Evolutionary conservation across 139 green algal genomes (phyloP), one percentile per base, ranked within the genome.

Genomic region (Nannochloris sp.): DNA sequence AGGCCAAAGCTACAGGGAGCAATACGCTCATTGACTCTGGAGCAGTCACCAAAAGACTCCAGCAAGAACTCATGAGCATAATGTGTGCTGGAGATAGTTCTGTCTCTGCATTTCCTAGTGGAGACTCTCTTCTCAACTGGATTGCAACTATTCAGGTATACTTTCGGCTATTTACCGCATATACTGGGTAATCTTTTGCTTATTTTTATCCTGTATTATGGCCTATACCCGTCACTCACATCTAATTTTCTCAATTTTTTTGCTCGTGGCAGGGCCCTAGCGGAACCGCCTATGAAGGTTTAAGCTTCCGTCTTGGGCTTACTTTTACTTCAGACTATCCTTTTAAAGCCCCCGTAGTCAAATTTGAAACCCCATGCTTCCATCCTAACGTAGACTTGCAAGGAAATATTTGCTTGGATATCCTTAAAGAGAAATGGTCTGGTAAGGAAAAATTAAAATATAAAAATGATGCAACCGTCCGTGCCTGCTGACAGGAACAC

Each of bases 391-490:
- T 93, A 23, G 85, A 92, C 63, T 75, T 79, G 15, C 67, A 83
- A 46, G 86, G 86, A 48, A 89, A 89, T 76, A 91, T 93, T 68
- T 93, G 86, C 79, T 74, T 93, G 25, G 86, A 93, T 76, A 93
- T 93, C 54, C 71, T 93, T 10, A 81, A 85, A 53, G 84, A 90
- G 14, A 85, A 89, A 61, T 90, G 84, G 85, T 85, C 71, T 12
- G 69, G 64, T 73, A 31, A 46, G 68, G 1, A 2, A 37, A 35
- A 58, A 37, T 56, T 58, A 37, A 15, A 32, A 13, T 19, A 59
- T n/a, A n/a, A n/a, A n/a, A n/a, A n/a, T n/a, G n/a, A n/a, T n/a
- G n/a, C n/a, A n/a, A n/a, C n/a, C n/a, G n/a, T n/a, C n/a, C n/a
- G n/a, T n/a, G n/a, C n/a, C n/a, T n/a, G n/a, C n/a, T n/a, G n/a